Conservation (phyloP, 352 stramenopile species). For the Globisporangium echinulatum region DNA sequence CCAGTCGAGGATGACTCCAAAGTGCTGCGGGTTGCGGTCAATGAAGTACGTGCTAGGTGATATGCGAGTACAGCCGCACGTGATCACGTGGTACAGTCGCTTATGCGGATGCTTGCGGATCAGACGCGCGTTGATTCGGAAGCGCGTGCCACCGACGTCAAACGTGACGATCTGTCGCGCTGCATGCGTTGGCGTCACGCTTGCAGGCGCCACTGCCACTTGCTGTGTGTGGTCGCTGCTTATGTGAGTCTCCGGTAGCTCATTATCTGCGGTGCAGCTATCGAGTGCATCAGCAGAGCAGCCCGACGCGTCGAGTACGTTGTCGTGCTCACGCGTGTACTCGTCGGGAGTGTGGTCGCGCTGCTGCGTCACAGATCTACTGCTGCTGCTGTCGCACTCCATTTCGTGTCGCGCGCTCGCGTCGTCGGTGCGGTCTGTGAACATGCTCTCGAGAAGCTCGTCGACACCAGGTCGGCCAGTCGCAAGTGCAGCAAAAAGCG, state of each 20-base stretch:
- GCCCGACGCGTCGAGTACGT: too few species aligned
- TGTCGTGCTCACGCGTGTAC: too few species aligned
- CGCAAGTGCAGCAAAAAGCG: neutral
- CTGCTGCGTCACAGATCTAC: neutral
- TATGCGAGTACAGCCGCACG: conserved; percentile 45
- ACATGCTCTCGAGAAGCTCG: conserved; percentile 16
- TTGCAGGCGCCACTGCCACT: neutral
- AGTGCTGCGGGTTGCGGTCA: conserved; percentile 64
- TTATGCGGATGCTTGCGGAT: conserved; percentile 57
- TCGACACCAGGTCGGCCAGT: conserved; percentile 4
- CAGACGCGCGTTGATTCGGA: conserved; percentile 59
- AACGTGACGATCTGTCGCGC: conserved; percentile 31
- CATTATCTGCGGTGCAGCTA: too few species aligned
- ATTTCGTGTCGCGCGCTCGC: neutral
- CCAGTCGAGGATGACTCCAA: conserved; percentile 71
- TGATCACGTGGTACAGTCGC: conserved; percentile 51
- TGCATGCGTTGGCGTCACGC: neutral
- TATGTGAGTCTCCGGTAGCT: too few species aligned
- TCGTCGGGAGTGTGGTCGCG: neutral
- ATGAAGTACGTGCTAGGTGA: conserved; percentile 51
- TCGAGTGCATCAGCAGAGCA: too few species aligned
- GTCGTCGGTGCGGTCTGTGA: conserved; percentile 9
- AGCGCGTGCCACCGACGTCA: conserved; percentile 62
- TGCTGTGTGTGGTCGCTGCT: too few species aligned
- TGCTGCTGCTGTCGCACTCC: neutral